These are phyloP conservation scores for Kwoniella shandongensis DNA, from an alignment of 768 basidiomycete genomes.

Conservation along the genomic window DNA sequence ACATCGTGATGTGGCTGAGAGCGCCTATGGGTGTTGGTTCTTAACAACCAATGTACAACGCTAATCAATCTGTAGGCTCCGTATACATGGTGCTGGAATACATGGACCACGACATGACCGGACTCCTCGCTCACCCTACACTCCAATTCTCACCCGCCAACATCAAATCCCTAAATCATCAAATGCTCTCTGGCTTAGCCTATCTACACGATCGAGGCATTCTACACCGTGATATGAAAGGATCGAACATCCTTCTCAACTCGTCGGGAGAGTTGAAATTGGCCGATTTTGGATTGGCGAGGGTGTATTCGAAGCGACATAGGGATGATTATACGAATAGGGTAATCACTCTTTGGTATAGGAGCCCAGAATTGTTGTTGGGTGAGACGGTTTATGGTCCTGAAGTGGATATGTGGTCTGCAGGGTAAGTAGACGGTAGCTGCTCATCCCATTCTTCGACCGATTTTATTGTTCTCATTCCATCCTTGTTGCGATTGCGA, in stretches of 20 bases:
- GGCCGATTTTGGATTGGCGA: slow-evolving; percentile 93
- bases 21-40: too few species aligned
- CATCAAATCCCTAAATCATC: slow-evolving; percentile 89
- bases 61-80: slow-evolving; percentile 61
- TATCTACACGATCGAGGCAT: slow-evolving; percentile 95
- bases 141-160: slow-evolving; percentile 82
- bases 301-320: slow-evolving; percentile 89
- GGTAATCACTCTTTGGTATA: slow-evolving; percentile 98
- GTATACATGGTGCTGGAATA: slow-evolving; percentile 99
- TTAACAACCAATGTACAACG: too few species aligned
- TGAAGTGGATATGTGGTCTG: slow-evolving; percentile 99
- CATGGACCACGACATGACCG: slow-evolving; percentile 97
- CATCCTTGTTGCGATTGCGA: too few species aligned
- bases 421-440: slow-evolving; percentile 65
- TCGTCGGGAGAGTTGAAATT: slow-evolving; percentile 90
- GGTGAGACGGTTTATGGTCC: slow-evolving; percentile 95
- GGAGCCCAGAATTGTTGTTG: slow-evolving; percentile 89
- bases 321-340: slow-evolving; percentile 97
- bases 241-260: slow-evolving; percentile 94
- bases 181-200: slow-evolving; percentile 91
- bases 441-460: neutral
- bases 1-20: too few species aligned
- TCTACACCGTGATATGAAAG: slow-evolving; percentile 98
- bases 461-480: too few species aligned
- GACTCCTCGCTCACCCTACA: slow-evolving; percentile 85